phyloP scores from a whole-genome alignment of 139 green algal species.

The Closterium sp. region DNA sequence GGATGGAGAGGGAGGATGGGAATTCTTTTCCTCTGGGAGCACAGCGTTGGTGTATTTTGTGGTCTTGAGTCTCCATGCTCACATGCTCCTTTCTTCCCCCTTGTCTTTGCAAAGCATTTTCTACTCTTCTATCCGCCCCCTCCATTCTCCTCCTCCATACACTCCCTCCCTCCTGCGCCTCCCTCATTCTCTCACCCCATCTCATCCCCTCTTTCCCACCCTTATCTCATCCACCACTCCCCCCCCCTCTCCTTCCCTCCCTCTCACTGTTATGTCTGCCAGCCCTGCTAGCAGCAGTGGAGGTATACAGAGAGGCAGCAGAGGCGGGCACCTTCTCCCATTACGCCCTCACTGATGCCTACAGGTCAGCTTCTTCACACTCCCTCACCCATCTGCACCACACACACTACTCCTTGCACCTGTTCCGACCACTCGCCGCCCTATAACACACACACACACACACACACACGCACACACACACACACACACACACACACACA shows the following conservation, averaged over 20 bases:
- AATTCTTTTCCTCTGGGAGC: too few species aligned
- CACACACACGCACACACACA: too few species aligned
- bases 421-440: not conserved
- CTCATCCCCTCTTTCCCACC: not conserved
- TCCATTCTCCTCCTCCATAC: not conserved
- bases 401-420: too few species aligned
- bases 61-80: too few species aligned
- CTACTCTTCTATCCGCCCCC: not conserved
- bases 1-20: too few species aligned
- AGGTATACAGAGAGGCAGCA: slow-evolving; percentile 13
- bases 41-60: too few species aligned
- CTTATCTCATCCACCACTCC: not conserved
- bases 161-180: too few species aligned
- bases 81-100: too few species aligned
- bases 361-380: not conserved
- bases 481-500: too few species aligned
- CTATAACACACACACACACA: too few species aligned
- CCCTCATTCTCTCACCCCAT: too few species aligned
- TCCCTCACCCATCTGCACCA: not conserved
- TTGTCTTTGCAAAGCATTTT: not conserved
- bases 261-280: too few species aligned
- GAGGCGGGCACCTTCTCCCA: slow-evolving; percentile 13
- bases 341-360: not conserved
- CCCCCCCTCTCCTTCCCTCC: not conserved
- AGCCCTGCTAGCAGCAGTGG: slow-evolving; percentile 12